Conservation (phyloP, 352 stramenopile species). For the Phytophthora sojae region DNA sequence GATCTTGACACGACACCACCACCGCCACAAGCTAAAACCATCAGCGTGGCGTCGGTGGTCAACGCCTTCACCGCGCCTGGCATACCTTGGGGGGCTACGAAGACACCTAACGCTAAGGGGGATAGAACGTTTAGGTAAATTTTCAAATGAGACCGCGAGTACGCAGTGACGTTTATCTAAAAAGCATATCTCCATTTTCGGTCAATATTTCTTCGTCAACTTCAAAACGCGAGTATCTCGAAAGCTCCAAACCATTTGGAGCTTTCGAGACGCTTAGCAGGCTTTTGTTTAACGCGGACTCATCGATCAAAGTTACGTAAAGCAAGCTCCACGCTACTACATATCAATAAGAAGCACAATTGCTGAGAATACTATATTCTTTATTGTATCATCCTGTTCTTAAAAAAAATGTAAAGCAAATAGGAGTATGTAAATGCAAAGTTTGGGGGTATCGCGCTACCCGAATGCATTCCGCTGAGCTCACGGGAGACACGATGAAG, state of each 20-base stretch:
- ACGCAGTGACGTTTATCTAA: no score
- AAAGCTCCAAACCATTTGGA: no score
- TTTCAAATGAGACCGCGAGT: background rate
- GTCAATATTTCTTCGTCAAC: no score
- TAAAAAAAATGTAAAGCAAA: slow-evolving; percentile 30
- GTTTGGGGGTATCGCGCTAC: slow-evolving; percentile 29
- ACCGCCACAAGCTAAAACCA: slow-evolving; percentile 2
- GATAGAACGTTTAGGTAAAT: slow-evolving; percentile 25
- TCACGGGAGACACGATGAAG: slow-evolving; percentile 26
- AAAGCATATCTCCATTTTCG: no score
- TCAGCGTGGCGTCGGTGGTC: slow-evolving; percentile 13
- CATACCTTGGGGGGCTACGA: slow-evolving; percentile 27
- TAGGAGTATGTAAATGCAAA: slow-evolving; percentile 32
- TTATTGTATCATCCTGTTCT: slow-evolving; percentile 48
- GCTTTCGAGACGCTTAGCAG: no score
- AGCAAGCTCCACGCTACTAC: no score
- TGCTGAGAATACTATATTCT: slow-evolving; percentile 32
- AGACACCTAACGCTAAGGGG: slow-evolving; percentile 32
- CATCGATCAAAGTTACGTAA: no score
- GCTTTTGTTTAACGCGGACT: no score
- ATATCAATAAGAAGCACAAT: background rate
- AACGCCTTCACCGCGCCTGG: slow-evolving; percentile 22
- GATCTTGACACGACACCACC: slow-evolving; percentile 38
- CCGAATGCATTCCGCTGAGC: slow-evolving; percentile 42
- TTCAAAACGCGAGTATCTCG: no score